Evolutionary conservation across 257 asterid genomes (phyloP).

Genomic region (Primulina eburnea): DNA sequence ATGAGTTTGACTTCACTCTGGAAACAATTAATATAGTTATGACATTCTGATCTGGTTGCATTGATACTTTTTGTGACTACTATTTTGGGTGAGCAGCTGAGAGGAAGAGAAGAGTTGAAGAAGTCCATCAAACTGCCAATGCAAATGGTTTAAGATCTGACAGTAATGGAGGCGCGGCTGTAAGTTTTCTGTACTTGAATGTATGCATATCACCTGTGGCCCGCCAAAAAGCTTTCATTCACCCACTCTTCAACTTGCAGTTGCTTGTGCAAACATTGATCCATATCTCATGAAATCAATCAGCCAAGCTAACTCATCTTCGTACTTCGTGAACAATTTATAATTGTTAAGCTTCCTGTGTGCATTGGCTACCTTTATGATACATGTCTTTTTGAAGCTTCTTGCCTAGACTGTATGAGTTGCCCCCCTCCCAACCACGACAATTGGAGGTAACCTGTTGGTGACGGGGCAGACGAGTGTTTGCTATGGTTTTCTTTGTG

Average conservation of each 20-base stretch:
- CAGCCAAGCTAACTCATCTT: neutral
- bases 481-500: neutral
- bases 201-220: conserved; percentile 1
- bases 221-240: neutral
- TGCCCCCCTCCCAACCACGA: neutral
- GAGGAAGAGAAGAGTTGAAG: conserved; percentile 62
- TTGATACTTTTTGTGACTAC: conserved; percentile 9
- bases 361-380: neutral
- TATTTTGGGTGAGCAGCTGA: conserved; percentile 54
- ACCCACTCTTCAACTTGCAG: neutral
- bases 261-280: neutral
- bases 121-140: conserved; percentile 53
- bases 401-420: neutral
- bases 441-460: neutral
- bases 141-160: conserved; percentile 72
- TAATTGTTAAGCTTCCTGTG: neutral
- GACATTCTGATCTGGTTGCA: conserved; percentile 8
- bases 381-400: neutral
- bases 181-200: conserved; percentile 47
- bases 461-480: neutral
- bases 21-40: conserved; percentile 4
- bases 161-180: conserved; percentile 74
- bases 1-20: conserved; percentile 3
- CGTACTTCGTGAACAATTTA: neutral
- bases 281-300: conserved; percentile 15